These are phyloP conservation scores for Aspergillus novofumigatus DNA, from an alignment of 2,329 filamentous ascomycete genomes.

Conservation along the genomic window DNA sequence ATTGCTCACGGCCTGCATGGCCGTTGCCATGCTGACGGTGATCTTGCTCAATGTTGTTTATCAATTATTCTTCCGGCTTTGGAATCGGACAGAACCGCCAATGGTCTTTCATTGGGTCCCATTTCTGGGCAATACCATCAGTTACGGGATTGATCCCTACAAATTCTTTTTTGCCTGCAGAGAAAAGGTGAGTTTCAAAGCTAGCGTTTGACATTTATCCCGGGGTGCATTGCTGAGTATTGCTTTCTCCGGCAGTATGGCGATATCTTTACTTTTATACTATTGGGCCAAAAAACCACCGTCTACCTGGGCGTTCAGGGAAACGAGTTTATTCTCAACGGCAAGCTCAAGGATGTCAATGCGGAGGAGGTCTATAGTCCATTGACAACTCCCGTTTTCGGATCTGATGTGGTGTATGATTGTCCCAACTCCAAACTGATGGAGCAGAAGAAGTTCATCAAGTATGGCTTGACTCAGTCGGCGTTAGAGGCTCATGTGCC, in stretches of 20 bases:
- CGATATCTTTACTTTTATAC: slow-evolving; percentile 84
- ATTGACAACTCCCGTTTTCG: slow-evolving; percentile 68
- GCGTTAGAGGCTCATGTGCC: slow-evolving; percentile 68
- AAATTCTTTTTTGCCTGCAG: slow-evolving; percentile 72
- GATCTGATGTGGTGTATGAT: slow-evolving; percentile 82
- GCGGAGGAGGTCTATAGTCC: slow-evolving; percentile 87
- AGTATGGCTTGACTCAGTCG: slow-evolving; percentile 58
- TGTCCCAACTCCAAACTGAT: slow-evolving; percentile 89
- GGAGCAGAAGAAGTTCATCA: slow-evolving; percentile 87
- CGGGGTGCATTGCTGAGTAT: slow-evolving; percentile 9
- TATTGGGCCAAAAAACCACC: slow-evolving; percentile 83
- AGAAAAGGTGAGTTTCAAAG: slow-evolving; percentile 58
- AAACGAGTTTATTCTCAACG: slow-evolving; percentile 91
- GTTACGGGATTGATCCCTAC: slow-evolving; percentile 59
- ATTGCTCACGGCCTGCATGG: not conserved
- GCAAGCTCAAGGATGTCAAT: slow-evolving; percentile 83
- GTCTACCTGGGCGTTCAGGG: slow-evolving; percentile 77
- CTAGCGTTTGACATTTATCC: not conserved
- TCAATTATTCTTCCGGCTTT: not conserved
- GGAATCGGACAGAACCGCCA: slow-evolving; percentile 62
- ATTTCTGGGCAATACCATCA: slow-evolving; percentile 42
- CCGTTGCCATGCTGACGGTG: not conserved
- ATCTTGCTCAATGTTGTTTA: not conserved
- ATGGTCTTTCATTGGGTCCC: slow-evolving; percentile 79
- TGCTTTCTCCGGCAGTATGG: slow-evolving; percentile 59